Conservation (phyloP, 1,284 basidiomycete species). For the Ganoderma meredithae region DNA sequence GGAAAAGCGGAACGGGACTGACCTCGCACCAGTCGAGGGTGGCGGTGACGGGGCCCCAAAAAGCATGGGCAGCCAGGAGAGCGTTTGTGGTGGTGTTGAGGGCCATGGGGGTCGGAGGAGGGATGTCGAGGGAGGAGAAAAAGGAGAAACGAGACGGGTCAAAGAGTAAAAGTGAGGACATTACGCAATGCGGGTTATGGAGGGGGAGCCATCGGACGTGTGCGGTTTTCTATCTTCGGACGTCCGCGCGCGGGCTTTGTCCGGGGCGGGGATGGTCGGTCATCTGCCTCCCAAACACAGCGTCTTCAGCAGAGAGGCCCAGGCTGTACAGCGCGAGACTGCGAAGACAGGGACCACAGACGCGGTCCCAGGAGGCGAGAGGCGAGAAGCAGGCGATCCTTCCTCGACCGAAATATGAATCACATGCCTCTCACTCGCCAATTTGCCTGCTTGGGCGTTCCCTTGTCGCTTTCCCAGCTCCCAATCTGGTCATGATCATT, state of each 20-base stretch:
- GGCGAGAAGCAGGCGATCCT: not conserved
- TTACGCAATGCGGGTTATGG: constrained; percentile 28
- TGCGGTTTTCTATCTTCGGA: constrained; percentile 11
- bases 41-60: constrained; percentile 70
- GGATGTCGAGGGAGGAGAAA: constrained; percentile 22
- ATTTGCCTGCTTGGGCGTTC: no score
- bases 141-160: constrained; percentile 23
- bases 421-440: not conserved
- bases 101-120: constrained; percentile 23
- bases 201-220: constrained; percentile 7
- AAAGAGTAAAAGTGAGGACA: constrained; percentile 21
- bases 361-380: not conserved
- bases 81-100: constrained; percentile 29
- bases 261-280: not conserved
- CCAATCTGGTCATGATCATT: not conserved
- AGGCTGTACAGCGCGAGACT: not conserved
- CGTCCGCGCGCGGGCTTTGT: not conserved
- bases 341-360: not conserved
- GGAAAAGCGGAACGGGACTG: constrained; percentile 27
- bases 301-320: constrained; percentile 3
- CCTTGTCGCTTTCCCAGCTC: not conserved
- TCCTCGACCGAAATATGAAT: not conserved
- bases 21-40: constrained; percentile 80
- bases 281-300: not conserved
- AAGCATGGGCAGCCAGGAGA: constrained; percentile 29